Conservation (phyloP, 805 yeast species). For the Ogataea polymorpha region DNA sequence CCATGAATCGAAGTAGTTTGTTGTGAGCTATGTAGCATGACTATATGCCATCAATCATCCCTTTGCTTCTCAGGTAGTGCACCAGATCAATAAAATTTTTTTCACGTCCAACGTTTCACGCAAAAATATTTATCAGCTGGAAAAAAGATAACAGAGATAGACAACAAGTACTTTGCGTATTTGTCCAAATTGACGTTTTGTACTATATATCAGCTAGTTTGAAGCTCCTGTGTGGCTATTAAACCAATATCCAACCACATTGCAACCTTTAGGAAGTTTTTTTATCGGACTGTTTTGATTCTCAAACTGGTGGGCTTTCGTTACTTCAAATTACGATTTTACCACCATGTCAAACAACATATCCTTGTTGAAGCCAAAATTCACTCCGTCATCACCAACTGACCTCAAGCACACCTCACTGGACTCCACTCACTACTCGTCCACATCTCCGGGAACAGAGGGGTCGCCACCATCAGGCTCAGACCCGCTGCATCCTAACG, state of each 20-base stretch:
- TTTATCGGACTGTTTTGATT: conserved; percentile 1
- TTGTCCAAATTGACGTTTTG: conserved; percentile 2
- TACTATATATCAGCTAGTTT: neutral
- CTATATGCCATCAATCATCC: neutral
- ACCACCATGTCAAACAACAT: conserved; percentile 11
- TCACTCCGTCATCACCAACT: conserved; percentile 9
- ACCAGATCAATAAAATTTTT: conserved; percentile 8
- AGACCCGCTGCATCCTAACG: conserved; percentile 51
- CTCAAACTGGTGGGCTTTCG: conserved; percentile 5
- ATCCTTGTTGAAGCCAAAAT: conserved; percentile 11
- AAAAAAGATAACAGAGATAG: conserved; percentile 14
- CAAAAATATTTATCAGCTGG: conserved; percentile 10
- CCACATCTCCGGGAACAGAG: conserved; percentile 12
- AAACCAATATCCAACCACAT: neutral
- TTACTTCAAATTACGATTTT: neutral
- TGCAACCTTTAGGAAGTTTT: neutral
- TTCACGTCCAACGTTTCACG: conserved; percentile 12
- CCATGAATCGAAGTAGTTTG: neutral
- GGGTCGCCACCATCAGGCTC: conserved; percentile 11
- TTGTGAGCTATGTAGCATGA: neutral
- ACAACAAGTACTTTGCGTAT: conserved; percentile 6
- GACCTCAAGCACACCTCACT: conserved; percentile 2
- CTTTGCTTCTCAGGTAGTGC: conserved; percentile 8
- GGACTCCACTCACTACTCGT: conserved; percentile 3
- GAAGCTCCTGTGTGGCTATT: neutral